A percentile compares a stretch with the other conserved stretches of the same genome.
Evolutionary conservation across 768 basidiomycete species (phyloP).

Genomic region (Lactarius deliciosus): DNA sequence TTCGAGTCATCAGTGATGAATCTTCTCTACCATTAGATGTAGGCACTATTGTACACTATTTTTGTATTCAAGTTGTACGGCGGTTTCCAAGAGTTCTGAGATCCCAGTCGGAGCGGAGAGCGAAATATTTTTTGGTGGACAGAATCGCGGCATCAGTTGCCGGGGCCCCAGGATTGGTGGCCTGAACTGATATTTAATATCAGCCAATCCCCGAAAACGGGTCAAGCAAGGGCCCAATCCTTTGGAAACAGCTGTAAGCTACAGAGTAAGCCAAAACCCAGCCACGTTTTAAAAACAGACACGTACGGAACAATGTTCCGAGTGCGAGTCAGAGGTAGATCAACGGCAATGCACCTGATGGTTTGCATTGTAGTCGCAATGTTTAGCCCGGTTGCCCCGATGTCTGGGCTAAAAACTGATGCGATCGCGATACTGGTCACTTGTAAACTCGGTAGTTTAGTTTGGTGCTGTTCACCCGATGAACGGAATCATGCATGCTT

Average conservation of each 20-base stretch:
- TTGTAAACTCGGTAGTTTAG: not conserved
- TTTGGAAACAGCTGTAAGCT: too few species aligned
- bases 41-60: not conserved
- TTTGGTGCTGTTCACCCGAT: not conserved
- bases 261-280: not conserved
- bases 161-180: too few species aligned
- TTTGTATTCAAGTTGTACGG: too few species aligned
- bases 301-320: not conserved
- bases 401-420: not conserved
- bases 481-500: not conserved
- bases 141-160: too few species aligned
- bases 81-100: too few species aligned
- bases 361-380: not conserved
- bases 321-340: conserved; percentile 16
- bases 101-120: too few species aligned
- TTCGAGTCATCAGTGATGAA: not conserved
- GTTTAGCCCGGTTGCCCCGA: not conserved
- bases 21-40: not conserved
- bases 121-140: too few species aligned
- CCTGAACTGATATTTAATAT: too few species aligned
- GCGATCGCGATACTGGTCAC: conserved; percentile 1
- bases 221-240: too few species aligned
- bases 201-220: too few species aligned
- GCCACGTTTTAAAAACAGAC: not conserved
- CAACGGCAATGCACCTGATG: conserved; percentile 22